Percentiles rank a stretch among this genome's conserved stretches.
Conservation (phyloP, 257 asterid species). For the Avicennia marina region DNA sequence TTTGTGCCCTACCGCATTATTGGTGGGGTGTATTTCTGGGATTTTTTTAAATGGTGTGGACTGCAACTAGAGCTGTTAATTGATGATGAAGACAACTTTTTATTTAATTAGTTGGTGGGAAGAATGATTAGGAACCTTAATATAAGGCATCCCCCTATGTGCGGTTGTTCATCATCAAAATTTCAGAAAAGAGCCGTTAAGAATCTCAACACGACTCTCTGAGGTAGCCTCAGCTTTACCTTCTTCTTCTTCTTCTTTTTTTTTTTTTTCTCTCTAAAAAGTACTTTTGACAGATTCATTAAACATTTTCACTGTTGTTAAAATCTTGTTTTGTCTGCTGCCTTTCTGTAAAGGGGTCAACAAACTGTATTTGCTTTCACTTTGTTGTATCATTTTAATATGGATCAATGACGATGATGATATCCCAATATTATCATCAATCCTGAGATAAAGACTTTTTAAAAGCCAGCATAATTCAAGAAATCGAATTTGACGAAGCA, state of each 20-base stretch:
- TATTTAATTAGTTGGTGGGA: constrained; percentile 47
- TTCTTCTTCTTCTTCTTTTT: no score
- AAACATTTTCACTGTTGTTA: not conserved
- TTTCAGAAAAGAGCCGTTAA: constrained; percentile 19
- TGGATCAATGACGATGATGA: no score
- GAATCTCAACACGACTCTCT: constrained; percentile 27
- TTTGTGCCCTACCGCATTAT: constrained; percentile 24
- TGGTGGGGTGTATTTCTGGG: constrained; percentile 29
- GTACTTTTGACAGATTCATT: constrained; percentile 21
- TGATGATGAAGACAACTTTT: constrained; percentile 32
- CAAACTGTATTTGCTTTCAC: constrained; percentile 16
- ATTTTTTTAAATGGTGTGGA: not conserved
- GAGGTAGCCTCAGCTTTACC: no score
- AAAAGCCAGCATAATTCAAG: not conserved
- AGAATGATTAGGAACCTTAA: constrained; percentile 44
- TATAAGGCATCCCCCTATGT: constrained; percentile 24
- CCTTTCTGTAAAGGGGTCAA: constrained; percentile 26
- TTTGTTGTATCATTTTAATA: not conserved
- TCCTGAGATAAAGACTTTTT: not conserved
- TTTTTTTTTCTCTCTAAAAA: constrained; percentile 18
- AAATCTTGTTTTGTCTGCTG: constrained; percentile 14
- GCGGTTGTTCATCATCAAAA: constrained; percentile 22
- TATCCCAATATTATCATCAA: no score
- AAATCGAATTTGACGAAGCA: constrained; percentile 8
- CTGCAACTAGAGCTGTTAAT: constrained; percentile 31